Evolutionary conservation across 192 early-diverging fungal species (phyloP).

Genomic region (Coemansia sp.): DNA sequence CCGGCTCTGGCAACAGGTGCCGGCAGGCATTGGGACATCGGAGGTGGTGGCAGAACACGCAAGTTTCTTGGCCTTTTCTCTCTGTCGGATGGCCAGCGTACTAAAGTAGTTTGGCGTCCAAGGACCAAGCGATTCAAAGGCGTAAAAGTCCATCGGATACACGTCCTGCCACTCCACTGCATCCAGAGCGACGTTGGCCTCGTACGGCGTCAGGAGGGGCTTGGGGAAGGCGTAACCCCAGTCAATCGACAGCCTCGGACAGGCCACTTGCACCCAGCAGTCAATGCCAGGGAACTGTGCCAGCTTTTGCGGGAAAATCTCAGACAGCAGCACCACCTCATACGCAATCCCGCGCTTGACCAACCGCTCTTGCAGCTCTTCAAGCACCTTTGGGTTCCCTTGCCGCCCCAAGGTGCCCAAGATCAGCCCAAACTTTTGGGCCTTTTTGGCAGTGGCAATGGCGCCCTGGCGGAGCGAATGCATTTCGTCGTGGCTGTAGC

Average conservation of each 20-base stretch:
- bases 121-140: conserved; percentile 80
- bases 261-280: conserved; percentile 92
- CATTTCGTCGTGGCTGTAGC: conserved; percentile 93
- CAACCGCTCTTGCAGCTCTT: conserved; percentile 70
- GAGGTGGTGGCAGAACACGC: neutral
- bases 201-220: conserved; percentile 91
- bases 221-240: conserved; percentile 96
- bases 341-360: conserved; percentile 58
- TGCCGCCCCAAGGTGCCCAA: conserved; percentile 95
- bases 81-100: conserved; percentile 30
- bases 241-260: conserved; percentile 95
- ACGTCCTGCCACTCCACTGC: conserved; percentile 71
- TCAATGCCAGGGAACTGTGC: conserved; percentile 81
- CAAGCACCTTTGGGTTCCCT: conserved; percentile 87
- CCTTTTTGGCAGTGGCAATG: conserved; percentile 68
- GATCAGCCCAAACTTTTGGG: conserved; percentile 83
- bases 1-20: neutral
- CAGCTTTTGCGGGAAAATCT: conserved; percentile 93
- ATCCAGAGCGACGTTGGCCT: conserved; percentile 84
- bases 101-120: conserved; percentile 88
- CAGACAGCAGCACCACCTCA: conserved; percentile 79
- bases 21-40: neutral
- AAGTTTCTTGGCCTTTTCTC: conserved; percentile 17
- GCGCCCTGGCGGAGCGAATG: conserved; percentile 76
- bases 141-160: conserved; percentile 99